Evolutionary conservation across 495 filamentous ascomycete genomes (phyloP), one percentile per base, ranked within the genome.

Genomic region (Terfezia boudieri): DNA sequence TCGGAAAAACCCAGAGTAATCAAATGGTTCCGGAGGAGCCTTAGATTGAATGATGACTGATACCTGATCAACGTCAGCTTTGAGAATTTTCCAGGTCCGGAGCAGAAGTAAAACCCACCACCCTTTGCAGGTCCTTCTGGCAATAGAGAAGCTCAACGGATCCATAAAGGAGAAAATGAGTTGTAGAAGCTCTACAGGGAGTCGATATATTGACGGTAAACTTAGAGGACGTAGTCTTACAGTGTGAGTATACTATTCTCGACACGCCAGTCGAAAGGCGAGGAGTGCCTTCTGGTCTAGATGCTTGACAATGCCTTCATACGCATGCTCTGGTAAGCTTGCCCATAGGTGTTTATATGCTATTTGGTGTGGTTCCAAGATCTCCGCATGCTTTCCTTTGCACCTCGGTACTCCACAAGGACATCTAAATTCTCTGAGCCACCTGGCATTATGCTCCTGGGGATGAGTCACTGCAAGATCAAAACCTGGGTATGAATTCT

Each of bases 131-230:
- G 75, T 74, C 53, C 76, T 74, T 50, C 82, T 71, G 11, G 81
- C 79, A 57, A 76, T 71, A 59, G 85, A 72, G 60, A 85, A 84
- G 59, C 81, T 78, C 6, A 68, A 55, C 0, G 82, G 79, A 10
- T 66, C 63, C 7, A 83, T 67, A 57, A 74, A 67, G 9, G 54
- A 56, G 56, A 75, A 78, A 4, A 84, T 76, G 5, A 76, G 69
- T 43, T 80, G 71, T 0, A 85, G 35, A 32, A 84, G 72, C 62
- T 86, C 82, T 2, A 69, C 64, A 1, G 82, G 82, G 8, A 80
- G 58, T 23, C 51, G 53, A 38, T 59, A 65, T n/a, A 64, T 26
- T 4, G 62, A 14, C 26, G 62, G 56, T 51, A 64, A 61, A 14
- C 22, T 54, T 36, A 64, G 52, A 6, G 55, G 57, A 2, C 57